These are phyloP conservation scores for Globisporangium apiculatum DNA, from an alignment of 352 stramenopile genomes.

Conservation along the genomic window DNA sequence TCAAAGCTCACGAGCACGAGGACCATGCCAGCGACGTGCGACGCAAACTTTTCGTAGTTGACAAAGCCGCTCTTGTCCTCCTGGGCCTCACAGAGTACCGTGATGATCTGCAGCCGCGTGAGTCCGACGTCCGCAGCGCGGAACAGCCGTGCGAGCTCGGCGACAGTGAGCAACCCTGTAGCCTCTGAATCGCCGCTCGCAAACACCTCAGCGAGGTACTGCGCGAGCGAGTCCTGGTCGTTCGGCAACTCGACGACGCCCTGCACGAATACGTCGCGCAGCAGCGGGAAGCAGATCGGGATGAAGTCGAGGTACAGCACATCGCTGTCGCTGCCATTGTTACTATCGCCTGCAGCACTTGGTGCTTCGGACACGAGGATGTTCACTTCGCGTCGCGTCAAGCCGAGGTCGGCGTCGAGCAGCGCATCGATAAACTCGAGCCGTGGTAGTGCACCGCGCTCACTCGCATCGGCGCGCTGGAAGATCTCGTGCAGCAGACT, in stretches of 20 bases:
- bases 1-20: slow-evolving; percentile 60
- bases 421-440: slow-evolving; percentile 63
- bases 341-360: slow-evolving; percentile 12
- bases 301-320: slow-evolving; percentile 54
- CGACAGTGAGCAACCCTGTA: slow-evolving; percentile 52
- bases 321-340: slow-evolving; percentile 9
- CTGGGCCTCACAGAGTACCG: slow-evolving; percentile 57
- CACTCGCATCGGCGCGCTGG: slow-evolving; percentile 51
- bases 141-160: slow-evolving; percentile 52
- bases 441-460: slow-evolving; percentile 33
- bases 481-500: slow-evolving; percentile 74
- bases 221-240: slow-evolving; percentile 56
- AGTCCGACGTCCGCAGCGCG: slow-evolving; percentile 59
- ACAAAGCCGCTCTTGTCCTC: slow-evolving; percentile 74
- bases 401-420: slow-evolving; percentile 58
- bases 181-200: slow-evolving; percentile 54
- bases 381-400: slow-evolving; percentile 71
- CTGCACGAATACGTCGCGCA: slow-evolving; percentile 44
- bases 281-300: slow-evolving; percentile 47
- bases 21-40: slow-evolving; percentile 61
- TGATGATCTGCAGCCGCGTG: slow-evolving; percentile 69
- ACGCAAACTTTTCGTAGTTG: slow-evolving; percentile 66
- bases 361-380: slow-evolving; percentile 61
- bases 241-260: slow-evolving; percentile 55
- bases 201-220: slow-evolving; percentile 73